phyloP scores from a whole-genome alignment of 2,329 filamentous ascomycete genomes.

The Fusarium graminum region DNA sequence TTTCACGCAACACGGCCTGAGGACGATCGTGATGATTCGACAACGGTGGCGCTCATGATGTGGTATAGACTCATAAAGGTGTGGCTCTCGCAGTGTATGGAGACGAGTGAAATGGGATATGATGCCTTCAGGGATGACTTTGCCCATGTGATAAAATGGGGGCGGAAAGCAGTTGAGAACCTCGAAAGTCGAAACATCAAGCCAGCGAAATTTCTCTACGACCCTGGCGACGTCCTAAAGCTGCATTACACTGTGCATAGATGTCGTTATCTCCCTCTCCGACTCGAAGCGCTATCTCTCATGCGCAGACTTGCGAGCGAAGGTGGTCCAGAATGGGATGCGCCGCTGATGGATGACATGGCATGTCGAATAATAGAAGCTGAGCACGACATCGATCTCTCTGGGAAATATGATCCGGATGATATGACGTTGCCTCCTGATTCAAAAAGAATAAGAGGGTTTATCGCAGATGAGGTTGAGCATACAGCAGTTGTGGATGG shows the following conservation, averaged over 20 bases:
- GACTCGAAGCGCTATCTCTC: slow-evolving; percentile 52
- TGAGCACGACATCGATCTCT: slow-evolving; percentile 54
- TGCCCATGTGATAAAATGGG: slow-evolving; percentile 49
- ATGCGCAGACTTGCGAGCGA: slow-evolving; percentile 50
- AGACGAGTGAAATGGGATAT: slow-evolving; percentile 52
- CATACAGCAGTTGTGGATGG: no score
- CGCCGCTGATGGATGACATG: slow-evolving; percentile 49
- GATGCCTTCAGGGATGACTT: slow-evolving; percentile 53
- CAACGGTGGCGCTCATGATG: slow-evolving; percentile 47
- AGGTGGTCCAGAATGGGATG: slow-evolving; percentile 57
- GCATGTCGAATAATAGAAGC: slow-evolving; percentile 54
- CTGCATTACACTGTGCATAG: slow-evolving; percentile 56
- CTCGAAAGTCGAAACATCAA: background rate
- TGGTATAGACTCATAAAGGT: slow-evolving; percentile 52
- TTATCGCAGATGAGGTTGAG: background rate
- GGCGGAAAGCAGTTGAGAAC: slow-evolving; percentile 28
- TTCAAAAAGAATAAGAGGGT: slow-evolving; percentile 40
- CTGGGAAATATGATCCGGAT: slow-evolving; percentile 10
- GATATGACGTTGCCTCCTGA: slow-evolving; percentile 31
- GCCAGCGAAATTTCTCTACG: slow-evolving; percentile 55
- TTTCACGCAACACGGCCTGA: slow-evolving; percentile 3
- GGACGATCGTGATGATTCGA: slow-evolving; percentile 13
- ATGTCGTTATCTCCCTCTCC: slow-evolving; percentile 55
- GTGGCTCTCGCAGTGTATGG: slow-evolving; percentile 52
- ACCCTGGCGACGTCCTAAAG: slow-evolving; percentile 56